Evolutionary conservation across 352 stramenopile species (phyloP).

Genomic region (Plasmopara viticola): DNA sequence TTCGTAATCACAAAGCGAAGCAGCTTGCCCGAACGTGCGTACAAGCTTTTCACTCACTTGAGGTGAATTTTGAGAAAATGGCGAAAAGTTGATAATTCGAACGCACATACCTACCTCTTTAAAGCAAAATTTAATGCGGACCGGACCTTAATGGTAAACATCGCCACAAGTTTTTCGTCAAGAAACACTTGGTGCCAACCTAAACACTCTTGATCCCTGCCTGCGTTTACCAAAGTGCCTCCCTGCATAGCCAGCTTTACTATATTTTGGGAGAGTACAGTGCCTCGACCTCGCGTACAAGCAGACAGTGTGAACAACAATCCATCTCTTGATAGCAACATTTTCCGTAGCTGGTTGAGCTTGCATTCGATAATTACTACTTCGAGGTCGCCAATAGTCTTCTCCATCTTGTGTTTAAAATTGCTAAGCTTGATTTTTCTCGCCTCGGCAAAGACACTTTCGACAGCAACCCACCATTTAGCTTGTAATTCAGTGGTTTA

Average conservation of each 20-base stretch:
- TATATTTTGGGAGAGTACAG: constrained; percentile 9
- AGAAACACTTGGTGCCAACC: constrained; percentile 6
- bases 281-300: neutral
- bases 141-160: constrained; percentile 27
- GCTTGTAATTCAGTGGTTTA: constrained; percentile 15
- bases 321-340: constrained; percentile 6
- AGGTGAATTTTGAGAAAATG: neutral
- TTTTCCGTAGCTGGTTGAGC: constrained; percentile 4
- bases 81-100: constrained; percentile 15
- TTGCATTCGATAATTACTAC: constrained; percentile 5
- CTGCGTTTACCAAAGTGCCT: neutral
- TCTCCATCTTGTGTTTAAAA: constrained; percentile 6
- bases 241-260: constrained; percentile 14
- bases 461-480: constrained; percentile 28
- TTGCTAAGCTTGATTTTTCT: constrained; percentile 2
- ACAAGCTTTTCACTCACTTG: constrained; percentile 9
- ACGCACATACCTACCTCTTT: constrained; percentile 12
- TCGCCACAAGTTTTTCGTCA: constrained; percentile 12
- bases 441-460: constrained; percentile 13
- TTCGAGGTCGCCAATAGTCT: constrained; percentile 4
- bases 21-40: constrained; percentile 14
- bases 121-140: constrained; percentile 20
- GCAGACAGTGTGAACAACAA: constrained; percentile 7
- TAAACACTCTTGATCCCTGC: constrained; percentile 5
- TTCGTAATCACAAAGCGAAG: constrained; percentile 25